A percentile compares a stretch with the other conserved stretches of the same genome.
Conservation (phyloP, 2,329 filamentous ascomycete species). For the Hirsutella rhossiliensis region DNA sequence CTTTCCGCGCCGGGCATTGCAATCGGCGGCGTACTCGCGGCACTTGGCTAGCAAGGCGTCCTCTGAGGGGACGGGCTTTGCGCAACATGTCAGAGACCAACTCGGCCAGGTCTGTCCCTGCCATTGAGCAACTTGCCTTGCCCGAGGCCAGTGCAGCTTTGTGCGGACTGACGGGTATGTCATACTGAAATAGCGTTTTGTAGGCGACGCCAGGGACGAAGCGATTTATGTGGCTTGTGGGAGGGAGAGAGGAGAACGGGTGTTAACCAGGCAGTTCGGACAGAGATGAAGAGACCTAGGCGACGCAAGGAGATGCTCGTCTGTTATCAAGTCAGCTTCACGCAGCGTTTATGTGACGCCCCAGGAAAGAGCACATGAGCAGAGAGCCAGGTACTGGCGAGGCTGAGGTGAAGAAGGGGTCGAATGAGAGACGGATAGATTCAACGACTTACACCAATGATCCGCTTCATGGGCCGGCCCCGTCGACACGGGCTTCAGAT, state of each 20-base stretch:
- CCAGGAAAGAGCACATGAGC: too few relatives aligned
- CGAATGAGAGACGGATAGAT: too few relatives aligned
- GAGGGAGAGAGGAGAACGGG: neutral
- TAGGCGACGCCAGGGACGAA: slow-evolving; percentile 38
- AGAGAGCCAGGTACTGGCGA: neutral
- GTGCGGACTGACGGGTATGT: slow-evolving; percentile 66
- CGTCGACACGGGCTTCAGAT: slow-evolving; percentile 74
- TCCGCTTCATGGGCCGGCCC: slow-evolving; percentile 60
- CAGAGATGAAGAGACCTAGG: too few relatives aligned
- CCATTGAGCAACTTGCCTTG: slow-evolving; percentile 19
- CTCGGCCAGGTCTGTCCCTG: neutral
- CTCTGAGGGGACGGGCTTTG: slow-evolving; percentile 33
- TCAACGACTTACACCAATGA: slow-evolving; percentile 43
- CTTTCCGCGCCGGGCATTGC: slow-evolving; percentile 26
- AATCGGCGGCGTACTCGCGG: slow-evolving; percentile 22
- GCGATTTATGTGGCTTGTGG: slow-evolving; percentile 45
- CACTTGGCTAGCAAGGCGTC: slow-evolving; percentile 32
- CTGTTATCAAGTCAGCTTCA: too few relatives aligned
- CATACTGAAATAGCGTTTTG: slow-evolving; percentile 58
- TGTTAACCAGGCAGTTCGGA: too few relatives aligned
- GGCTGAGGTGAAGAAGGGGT: neutral
- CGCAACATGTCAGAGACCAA: neutral
- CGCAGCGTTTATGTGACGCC: too few relatives aligned
- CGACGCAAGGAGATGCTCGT: neutral
- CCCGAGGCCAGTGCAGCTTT: slow-evolving; percentile 45